Base-by-base conservation (phyloP, 257 asterid genomes). In the Fraxinus cuspidata region DNA sequence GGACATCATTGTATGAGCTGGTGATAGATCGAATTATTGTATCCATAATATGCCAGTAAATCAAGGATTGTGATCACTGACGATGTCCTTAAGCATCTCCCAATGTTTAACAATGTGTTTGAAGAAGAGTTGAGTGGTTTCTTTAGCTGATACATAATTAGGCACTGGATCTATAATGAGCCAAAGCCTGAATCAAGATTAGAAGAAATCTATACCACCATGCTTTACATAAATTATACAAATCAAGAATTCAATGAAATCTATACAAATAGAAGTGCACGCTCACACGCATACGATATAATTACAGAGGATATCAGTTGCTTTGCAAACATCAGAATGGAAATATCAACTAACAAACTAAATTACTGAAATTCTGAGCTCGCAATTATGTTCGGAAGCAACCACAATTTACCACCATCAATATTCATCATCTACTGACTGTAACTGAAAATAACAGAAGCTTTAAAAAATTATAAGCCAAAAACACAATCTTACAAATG, bases 1-100 rank as follows among this genome's bases (percentile, higher is more conserved):
- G 92, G 72, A 90, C 96, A 38, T 87, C 92, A 23, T 18, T 78
- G 40, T 86, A 85, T 38, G 84, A 84, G 3, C 78, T 82, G 29
- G 94, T 78, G 69, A 84, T 89, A 11, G 81, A 79, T 65, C 80
- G 38, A 35, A 35, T 35, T 5, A 35, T 1, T 35, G 8, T 35
- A 35, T 35, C 38, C 38, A 35, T 5, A 35, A 35, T 35, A 35
- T 35, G 38, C 9, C 9, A 35, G 0, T 6, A 9, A 35, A 35
- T 35, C 38, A 35, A 6, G 9, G 38, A 35, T 35, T 9, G 9
- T 6, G 38, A 35, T 6, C 9, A 35, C 1, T 35, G 9, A 35
- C 9, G 38, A 6, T 35, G 38, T 6, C 9, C 38, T 35, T 6
- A 0, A 1, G 38, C 0, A 34, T 34, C 7, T 34, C 38, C 9